Conservation (phyloP, 306 rosid genomes). For the Prunus kanzakura region DNA sequence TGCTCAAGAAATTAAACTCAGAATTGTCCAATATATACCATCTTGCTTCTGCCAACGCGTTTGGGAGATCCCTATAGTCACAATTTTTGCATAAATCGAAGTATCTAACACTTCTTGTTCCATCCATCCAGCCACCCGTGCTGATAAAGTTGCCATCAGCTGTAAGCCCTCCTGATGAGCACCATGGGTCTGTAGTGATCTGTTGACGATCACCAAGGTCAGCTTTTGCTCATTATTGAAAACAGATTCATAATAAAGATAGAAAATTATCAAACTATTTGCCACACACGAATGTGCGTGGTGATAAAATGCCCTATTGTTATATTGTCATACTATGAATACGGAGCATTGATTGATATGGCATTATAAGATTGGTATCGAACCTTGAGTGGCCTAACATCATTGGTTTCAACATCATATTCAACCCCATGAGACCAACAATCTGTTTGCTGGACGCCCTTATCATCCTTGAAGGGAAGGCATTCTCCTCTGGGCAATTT, state of each 20-base stretch:
- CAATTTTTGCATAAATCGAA: conserved; percentile 39
- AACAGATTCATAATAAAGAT: background rate
- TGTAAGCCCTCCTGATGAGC: conserved; percentile 83
- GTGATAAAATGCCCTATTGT: no score
- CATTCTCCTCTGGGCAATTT: conserved; percentile 44
- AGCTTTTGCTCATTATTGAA: background rate
- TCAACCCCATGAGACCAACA: conserved; percentile 72
- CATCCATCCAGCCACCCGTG: conserved; percentile 66
- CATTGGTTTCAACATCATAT: conserved; percentile 41
- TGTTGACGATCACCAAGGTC: conserved; percentile 8
- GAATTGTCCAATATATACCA: conserved; percentile 45
- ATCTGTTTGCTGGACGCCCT: conserved; percentile 14
- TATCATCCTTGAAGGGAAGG: conserved; percentile 28
- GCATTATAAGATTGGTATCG: background rate
- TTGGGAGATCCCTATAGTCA: conserved; percentile 44
- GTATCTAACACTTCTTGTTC: conserved; percentile 50
- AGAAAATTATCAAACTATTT: background rate
- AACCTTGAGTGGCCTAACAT: conserved; percentile 76
- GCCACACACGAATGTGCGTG: no score
- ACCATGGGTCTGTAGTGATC: conserved; percentile 76
- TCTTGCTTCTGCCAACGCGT: conserved; percentile 43
- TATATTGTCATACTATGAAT: background rate
- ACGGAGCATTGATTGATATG: no score
- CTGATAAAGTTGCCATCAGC: conserved; percentile 56
- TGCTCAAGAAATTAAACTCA: background rate